These are phyloP conservation scores for Pseudonitzschia delicatissima DNA, from an alignment of 108 stramenopile species.

Conservation along the genomic window DNA sequence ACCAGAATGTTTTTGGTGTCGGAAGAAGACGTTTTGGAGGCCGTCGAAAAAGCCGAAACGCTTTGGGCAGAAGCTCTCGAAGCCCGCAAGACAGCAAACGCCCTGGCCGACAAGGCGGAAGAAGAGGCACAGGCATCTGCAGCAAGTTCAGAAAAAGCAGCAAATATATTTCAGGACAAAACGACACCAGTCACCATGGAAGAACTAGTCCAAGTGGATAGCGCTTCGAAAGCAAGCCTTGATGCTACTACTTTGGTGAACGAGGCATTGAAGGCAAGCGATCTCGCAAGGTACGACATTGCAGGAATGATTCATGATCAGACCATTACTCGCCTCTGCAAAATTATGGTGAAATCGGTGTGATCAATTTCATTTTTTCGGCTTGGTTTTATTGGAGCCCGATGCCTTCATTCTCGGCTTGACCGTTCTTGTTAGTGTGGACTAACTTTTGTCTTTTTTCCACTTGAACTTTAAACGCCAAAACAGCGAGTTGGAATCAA, in stretches of 20 bases:
- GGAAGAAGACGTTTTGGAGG: conserved; percentile 52
- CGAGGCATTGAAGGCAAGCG: conserved; percentile 31
- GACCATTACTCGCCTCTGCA: too few relatives aligned
- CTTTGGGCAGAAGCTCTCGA: conserved; percentile 52
- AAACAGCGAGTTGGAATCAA: conserved; percentile 45
- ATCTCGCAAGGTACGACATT: too few relatives aligned
- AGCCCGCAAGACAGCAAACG: conserved; percentile 53
- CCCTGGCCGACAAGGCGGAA: conserved; percentile 45
- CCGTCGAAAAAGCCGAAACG: conserved; percentile 52
- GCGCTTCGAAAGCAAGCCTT: conserved; percentile 38
- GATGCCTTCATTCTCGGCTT: too few relatives aligned
- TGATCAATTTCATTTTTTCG: too few relatives aligned
- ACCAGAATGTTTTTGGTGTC: conserved; percentile 33
- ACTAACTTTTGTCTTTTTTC: too few relatives aligned
- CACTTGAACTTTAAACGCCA: too few relatives aligned
- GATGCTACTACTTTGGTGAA: conserved; percentile 44
- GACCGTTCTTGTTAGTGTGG: too few relatives aligned
- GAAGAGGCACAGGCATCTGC: conserved; percentile 48
- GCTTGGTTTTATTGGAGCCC: too few relatives aligned
- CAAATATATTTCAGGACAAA: conserved; percentile 9
- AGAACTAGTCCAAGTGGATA: conserved; percentile 40
- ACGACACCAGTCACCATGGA: conserved; percentile 29
- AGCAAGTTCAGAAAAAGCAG: conserved; percentile 19
- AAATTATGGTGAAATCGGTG: too few relatives aligned
- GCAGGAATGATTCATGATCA: too few relatives aligned